These are phyloP conservation scores for Mycena chlorophos DNA, from an alignment of 768 basidiomycete genomes.

Conservation along the genomic window DNA sequence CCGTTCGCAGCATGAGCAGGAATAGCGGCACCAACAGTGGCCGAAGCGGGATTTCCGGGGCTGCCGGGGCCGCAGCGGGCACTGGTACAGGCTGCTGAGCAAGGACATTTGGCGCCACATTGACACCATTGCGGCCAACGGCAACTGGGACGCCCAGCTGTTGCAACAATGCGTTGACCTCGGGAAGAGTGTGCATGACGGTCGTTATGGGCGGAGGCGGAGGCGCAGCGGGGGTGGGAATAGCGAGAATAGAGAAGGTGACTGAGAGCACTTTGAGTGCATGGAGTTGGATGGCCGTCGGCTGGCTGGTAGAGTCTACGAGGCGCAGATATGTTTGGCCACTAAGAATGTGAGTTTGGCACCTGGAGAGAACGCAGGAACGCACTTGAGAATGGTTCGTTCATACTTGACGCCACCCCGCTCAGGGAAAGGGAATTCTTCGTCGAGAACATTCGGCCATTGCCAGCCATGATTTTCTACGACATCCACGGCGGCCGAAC, in stretches of 20 bases:
- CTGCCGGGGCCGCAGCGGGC: conserved; percentile 41
- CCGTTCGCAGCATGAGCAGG: conserved; percentile 67
- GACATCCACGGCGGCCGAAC: conserved; percentile 33
- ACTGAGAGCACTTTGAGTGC: conserved; percentile 63
- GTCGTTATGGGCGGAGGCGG: conserved; percentile 25
- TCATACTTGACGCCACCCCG: conserved; percentile 46
- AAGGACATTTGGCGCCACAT: conserved; percentile 27
- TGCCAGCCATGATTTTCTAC: conserved; percentile 44
- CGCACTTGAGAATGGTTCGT: conserved; percentile 41
- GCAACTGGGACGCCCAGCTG: conserved; percentile 63
- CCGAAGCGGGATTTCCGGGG: conserved; percentile 59
- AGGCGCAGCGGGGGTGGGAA: conserved; percentile 29
- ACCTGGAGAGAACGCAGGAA: conserved; percentile 7
- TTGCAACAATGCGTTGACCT: conserved; percentile 62
- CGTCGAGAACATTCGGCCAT: conserved; percentile 54
- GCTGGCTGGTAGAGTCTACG: conserved; percentile 41
- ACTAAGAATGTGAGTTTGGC: conserved; percentile 32
- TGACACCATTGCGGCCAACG: conserved; percentile 38
- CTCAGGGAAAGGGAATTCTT: conserved; percentile 42
- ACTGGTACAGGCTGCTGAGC: conserved; percentile 31
- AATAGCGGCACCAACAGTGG: conserved; percentile 66
- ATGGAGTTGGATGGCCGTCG: conserved; percentile 62
- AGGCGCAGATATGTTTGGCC: conserved; percentile 58
- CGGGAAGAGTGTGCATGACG: conserved; percentile 40
- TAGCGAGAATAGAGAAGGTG: conserved; percentile 52